Conservation (phyloP, 495 filamentous ascomycete species). For the Sabuloglossum arenarium region DNA sequence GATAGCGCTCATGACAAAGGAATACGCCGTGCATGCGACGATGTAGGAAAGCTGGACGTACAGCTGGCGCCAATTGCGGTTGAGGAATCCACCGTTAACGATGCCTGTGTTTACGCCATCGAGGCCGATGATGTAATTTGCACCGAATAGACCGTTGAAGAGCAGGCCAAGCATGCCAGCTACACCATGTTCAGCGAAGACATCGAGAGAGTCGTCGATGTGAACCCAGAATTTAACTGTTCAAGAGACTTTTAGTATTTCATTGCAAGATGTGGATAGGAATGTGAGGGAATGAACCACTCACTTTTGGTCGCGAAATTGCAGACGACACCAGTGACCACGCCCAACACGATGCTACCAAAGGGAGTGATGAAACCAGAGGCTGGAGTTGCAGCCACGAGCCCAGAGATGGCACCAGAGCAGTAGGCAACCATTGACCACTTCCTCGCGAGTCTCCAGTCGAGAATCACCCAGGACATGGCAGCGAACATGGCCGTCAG, state of each 20-base stretch:
- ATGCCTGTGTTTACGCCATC: slow-evolving; percentile 76
- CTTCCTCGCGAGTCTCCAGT: slow-evolving; percentile 86
- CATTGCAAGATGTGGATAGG: not conserved
- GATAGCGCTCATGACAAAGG: slow-evolving; percentile 67
- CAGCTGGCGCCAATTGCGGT: slow-evolving; percentile 74
- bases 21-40: slow-evolving; percentile 47
- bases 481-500: slow-evolving; percentile 75
- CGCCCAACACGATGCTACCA: slow-evolving; percentile 67
- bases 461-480: slow-evolving; percentile 78
- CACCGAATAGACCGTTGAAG: slow-evolving; percentile 82
- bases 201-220: slow-evolving; percentile 94
- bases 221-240: slow-evolving; percentile 82
- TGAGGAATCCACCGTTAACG: slow-evolving; percentile 57
- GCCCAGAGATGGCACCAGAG: slow-evolving; percentile 75
- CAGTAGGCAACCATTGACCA: slow-evolving; percentile 99
- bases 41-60: slow-evolving; percentile 89
- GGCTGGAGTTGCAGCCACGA: slow-evolving; percentile 81
- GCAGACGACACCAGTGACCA: slow-evolving; percentile 67
- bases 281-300: slow-evolving; percentile 14
- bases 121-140: slow-evolving; percentile 75
- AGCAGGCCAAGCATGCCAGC: slow-evolving; percentile 83
- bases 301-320: slow-evolving; percentile 83
- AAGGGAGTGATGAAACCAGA: slow-evolving; percentile 79
- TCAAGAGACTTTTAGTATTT: not conserved
- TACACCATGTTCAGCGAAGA: slow-evolving; percentile 93